A percentile compares a stretch with the other conserved stretches of the same genome.
phyloP scores from a whole-genome alignment of 139 green algal species.

The Chlorella sp. region DNA sequence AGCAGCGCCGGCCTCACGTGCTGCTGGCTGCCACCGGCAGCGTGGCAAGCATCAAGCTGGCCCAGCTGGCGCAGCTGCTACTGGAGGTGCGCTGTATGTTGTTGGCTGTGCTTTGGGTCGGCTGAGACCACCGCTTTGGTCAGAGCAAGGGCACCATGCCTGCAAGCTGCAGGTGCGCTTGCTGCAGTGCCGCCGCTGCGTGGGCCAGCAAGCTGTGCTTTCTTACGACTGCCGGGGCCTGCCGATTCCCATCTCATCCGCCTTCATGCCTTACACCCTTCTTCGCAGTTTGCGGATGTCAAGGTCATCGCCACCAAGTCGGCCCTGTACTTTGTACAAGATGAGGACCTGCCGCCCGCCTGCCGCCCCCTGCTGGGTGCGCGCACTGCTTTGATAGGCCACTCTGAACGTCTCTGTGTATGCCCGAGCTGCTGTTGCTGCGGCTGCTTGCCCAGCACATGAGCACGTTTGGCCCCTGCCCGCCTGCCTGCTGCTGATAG shows the following conservation, averaged over 20 bases:
- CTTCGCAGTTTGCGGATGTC: conserved; percentile 59
- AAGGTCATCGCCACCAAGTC: conserved; percentile 60
- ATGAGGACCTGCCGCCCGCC: conserved; percentile 27
- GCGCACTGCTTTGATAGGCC: background rate
- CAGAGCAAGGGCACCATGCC: no score
- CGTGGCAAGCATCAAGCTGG: conserved; percentile 79
- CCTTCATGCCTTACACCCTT: background rate
- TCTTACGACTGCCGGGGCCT: no score
- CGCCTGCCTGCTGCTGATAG: background rate
- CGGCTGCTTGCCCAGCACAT: background rate
- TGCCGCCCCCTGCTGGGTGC: conserved; percentile 36
- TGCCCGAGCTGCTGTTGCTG: background rate
- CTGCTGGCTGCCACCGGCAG: conserved; percentile 74
- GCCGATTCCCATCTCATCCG: no score
- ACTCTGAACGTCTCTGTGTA: no score
- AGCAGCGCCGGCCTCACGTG: conserved; percentile 43
- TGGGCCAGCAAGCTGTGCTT: no score
- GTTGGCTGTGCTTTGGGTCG: background rate
- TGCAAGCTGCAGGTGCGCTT: no score
- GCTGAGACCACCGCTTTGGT: background rate
- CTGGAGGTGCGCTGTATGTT: conserved; percentile 19
- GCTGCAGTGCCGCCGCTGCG: no score
- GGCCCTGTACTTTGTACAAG: conserved; percentile 65
- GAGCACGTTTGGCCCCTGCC: background rate
- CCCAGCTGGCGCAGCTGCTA: conserved; percentile 53